Conservation (phyloP, 192 early-diverging fungal genomes). For the Coemansia sp. region DNA sequence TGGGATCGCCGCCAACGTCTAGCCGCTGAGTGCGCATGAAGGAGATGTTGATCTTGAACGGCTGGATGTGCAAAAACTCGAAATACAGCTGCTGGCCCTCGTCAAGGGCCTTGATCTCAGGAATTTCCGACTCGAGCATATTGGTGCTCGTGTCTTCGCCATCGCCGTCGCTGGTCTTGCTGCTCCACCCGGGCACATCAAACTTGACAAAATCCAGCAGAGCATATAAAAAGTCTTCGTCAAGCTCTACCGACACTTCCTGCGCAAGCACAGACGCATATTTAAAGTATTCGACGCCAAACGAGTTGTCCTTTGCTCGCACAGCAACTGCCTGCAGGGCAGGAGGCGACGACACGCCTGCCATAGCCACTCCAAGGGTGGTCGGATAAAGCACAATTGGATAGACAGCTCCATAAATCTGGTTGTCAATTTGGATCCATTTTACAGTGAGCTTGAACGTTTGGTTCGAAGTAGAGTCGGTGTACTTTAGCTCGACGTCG, state of each 20-base stretch:
- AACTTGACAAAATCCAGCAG: conserved; percentile 87
- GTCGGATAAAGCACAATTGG: conserved; percentile 97
- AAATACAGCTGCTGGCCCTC: conserved; percentile 84
- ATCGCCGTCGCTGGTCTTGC: conserved; percentile 2
- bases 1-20: conserved; percentile 34
- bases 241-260: conserved; percentile 91
- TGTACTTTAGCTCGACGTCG: conserved; percentile 74
- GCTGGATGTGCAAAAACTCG: conserved; percentile 91
- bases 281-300: conserved; percentile 94
- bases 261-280: conserved; percentile 91
- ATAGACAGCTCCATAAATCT: conserved; percentile 80
- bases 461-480: conserved; percentile 82
- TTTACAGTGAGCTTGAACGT: conserved; percentile 75
- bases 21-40: conserved; percentile 76
- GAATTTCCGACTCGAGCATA: conserved; percentile 60
- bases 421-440: conserved; percentile 98
- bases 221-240: conserved; percentile 88
- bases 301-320: conserved; percentile 88
- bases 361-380: conserved; percentile 66
- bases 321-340: conserved; percentile 76
- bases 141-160: conserved; percentile 18
- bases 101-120: conserved; percentile 69
- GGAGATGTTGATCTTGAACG: conserved; percentile 94
- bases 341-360: conserved; percentile 56
- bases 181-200: conserved; percentile 52